Evolutionary conservation across 169 alveolate species (phyloP).

Genomic region (Cryptosporidium ryanae): DNA sequence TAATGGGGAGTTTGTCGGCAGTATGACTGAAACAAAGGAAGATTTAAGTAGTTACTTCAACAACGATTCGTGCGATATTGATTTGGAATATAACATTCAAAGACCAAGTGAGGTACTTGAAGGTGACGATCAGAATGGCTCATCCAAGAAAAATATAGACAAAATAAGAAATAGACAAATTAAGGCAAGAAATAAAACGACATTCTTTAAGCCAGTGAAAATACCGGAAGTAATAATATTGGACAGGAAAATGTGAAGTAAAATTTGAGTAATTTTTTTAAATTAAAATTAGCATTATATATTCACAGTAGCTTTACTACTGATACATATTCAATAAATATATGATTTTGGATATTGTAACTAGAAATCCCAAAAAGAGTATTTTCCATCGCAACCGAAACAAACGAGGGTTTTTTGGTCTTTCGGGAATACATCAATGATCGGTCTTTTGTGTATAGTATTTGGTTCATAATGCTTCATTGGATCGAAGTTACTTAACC

Average conservation of each 20-base stretch:
- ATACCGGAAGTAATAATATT: constrained; percentile 64
- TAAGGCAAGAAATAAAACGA: constrained; percentile 15
- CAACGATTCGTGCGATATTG: constrained; percentile 12
- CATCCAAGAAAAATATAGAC: neutral
- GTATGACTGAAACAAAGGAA: too few relatives aligned
- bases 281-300: neutral
- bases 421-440: constrained; percentile 18
- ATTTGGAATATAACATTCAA: constrained; percentile 7
- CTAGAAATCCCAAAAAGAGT: constrained; percentile 50
- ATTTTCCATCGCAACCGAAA: constrained; percentile 46
- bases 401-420: constrained; percentile 12
- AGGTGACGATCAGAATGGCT: too few relatives aligned
- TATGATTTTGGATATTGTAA: neutral
- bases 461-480: constrained; percentile 37
- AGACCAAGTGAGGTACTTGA: too few relatives aligned
- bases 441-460: constrained; percentile 52
- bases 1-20: too few relatives aligned
- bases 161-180: neutral
- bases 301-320: neutral
- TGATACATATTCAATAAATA: neutral
- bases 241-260: constrained; percentile 28
- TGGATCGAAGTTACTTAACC: constrained; percentile 58
- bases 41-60: neutral
- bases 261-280: neutral
- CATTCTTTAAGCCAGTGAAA: constrained; percentile 69